phyloP scores from a whole-genome alignment of 1,284 basidiomycete genomes.

The Ganoderma lucidum region DNA sequence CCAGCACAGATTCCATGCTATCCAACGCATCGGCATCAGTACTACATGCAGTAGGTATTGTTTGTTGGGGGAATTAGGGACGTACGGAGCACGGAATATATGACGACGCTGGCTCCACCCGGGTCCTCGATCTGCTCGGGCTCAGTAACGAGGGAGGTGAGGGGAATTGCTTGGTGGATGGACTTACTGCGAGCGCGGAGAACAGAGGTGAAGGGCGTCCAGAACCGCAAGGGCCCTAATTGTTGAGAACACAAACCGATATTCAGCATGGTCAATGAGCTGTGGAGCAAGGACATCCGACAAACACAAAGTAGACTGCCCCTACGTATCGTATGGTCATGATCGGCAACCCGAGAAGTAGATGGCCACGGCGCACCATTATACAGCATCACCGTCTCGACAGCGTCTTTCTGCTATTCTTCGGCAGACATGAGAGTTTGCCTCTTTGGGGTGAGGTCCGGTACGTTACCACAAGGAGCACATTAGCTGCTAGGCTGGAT shows the following conservation, averaged over 20 bases:
- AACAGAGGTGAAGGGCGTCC: background rate
- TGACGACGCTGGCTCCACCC: background rate
- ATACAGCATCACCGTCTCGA: background rate
- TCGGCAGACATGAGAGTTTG: background rate
- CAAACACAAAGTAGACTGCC: background rate
- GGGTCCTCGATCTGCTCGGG: background rate
- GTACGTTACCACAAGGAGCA: background rate
- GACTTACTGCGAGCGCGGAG: background rate
- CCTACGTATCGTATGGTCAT: background rate
- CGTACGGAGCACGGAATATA: background rate
- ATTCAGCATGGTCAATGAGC: background rate
- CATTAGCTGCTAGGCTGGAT: background rate
- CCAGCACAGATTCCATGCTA: background rate
- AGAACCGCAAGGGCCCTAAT: background rate
- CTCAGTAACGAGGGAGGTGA: background rate
- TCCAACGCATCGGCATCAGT: background rate
- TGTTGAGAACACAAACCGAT: background rate
- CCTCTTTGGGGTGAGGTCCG: background rate
- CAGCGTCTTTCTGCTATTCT: background rate
- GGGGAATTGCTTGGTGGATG: background rate
- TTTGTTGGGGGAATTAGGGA: background rate
- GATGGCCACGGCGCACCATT: background rate
- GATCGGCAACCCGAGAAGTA: background rate
- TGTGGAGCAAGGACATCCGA: too few relatives aligned
- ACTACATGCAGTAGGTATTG: background rate